Evolutionary conservation across 164 flowering plant species (phyloP), one percentile per base, ranked within the genome.

Genomic region (Vitis rotundifolia): DNA sequence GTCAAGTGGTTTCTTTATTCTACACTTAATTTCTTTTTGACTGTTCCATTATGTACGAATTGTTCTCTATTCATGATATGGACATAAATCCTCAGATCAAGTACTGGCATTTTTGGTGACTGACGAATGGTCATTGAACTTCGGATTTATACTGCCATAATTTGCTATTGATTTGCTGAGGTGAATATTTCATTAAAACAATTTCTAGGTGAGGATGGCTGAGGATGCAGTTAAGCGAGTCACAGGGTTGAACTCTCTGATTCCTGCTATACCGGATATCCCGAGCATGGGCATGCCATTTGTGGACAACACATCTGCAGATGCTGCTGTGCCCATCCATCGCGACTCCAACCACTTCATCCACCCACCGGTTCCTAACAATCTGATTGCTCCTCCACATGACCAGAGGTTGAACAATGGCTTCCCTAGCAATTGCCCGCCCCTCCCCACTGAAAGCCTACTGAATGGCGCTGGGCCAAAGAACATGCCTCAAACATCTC

Each of bases 191-290:
- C 14, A 69, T 58, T 15, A 29, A 18, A 44, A 62, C 8, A 14
- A 57, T 67, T 68, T 76, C 31, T 67, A 83, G 86, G 86, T 83
- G 65, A 80, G 78, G 73, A 81, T 84, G 87, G 87, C 83, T 16
- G 87, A 81, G 64, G 83, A 79, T 13, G 76, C 79, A 13, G 83
- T 84, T 1, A 81, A 79, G 29, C 63, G 80, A 70, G 75, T 80
- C 50, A 81, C 83, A 5, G 83, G 85, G 3, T 31, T 77, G 26
- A 77, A 73, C 62, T 75, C 75, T 0, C 61, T 75, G 19, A 62
- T 77, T 26, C 76, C 63, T 13, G 68, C 77, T 13, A 65, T 74
- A 61, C 22, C 80, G 2, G 70, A 63, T 19, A 11, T 70, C 37
- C 68, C 72, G 9, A 48, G 49, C 28, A 3, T 44, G 11, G 78